Evolutionary conservation across 2,329 filamentous ascomycete species (phyloP).

Genomic region (Neurospora sp.): DNA sequence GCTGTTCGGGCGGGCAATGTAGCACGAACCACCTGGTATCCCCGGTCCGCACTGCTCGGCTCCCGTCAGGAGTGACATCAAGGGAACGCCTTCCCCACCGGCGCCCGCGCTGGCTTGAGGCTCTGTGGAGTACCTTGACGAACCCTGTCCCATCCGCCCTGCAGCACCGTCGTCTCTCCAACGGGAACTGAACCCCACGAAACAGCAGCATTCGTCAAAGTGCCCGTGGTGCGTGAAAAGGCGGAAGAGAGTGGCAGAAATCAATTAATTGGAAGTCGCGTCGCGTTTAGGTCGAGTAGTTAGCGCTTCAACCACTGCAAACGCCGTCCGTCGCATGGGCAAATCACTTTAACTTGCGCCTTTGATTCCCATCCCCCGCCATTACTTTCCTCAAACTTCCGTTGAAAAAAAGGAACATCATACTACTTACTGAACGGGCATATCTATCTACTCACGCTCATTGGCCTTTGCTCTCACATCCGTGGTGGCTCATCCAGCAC

Average conservation of each 20-base stretch:
- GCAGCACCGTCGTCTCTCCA: not conserved
- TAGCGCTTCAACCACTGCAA: not conserved
- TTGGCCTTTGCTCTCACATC: not conserved
- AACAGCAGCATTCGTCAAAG: not conserved
- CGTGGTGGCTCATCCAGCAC: not conserved
- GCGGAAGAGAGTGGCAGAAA: not conserved
- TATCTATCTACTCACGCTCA: not conserved
- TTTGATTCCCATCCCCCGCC: not conserved
- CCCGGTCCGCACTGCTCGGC: not conserved
- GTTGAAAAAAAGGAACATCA: not conserved
- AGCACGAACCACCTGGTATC: not conserved
- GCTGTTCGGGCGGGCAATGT: not conserved
- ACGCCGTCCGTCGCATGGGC: not conserved
- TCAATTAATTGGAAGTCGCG: conserved; percentile 5
- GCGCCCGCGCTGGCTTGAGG: not conserved
- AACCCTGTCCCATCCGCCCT: not conserved
- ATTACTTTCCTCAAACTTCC: not conserved
- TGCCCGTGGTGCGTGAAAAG: not conserved
- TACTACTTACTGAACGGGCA: not conserved
- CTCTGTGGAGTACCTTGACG: no score
- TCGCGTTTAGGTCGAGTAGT: not conserved
- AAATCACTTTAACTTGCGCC: not conserved
- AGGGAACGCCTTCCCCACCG: not conserved
- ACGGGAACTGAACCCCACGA: not conserved
- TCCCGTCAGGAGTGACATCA: not conserved